These are phyloP conservation scores for Chenopodium album DNA, from an alignment of 148 eudicot genomes.

Conservation along the genomic window DNA sequence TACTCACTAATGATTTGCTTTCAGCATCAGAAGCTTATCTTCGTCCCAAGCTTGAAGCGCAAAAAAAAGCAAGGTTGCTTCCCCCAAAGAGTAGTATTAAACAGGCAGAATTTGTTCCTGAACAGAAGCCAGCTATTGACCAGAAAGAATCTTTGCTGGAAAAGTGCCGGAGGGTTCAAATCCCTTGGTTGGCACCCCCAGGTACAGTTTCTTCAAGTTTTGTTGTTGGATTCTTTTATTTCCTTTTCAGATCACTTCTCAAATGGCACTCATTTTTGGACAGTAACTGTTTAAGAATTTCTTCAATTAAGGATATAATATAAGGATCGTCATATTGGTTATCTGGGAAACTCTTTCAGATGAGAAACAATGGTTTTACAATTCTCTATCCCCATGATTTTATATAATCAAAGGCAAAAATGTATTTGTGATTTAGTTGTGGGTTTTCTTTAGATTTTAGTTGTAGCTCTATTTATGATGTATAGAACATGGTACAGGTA, in stretches of 20 bases:
- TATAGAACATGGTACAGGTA: background rate
- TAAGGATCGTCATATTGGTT: slow-evolving; percentile 1
- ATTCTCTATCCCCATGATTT: background rate
- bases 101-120: slow-evolving; percentile 37
- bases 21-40: slow-evolving; percentile 49
- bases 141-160: slow-evolving; percentile 51
- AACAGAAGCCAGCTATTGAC: slow-evolving; percentile 36
- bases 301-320: background rate
- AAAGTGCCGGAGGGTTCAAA: slow-evolving; percentile 59
- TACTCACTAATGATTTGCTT: slow-evolving; percentile 41
- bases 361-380: background rate
- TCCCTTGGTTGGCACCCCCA: slow-evolving; percentile 83
- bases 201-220: slow-evolving; percentile 53
- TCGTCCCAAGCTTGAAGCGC: slow-evolving; percentile 59
- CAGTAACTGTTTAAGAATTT: slow-evolving; percentile 5
- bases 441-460: background rate
- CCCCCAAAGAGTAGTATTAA: slow-evolving; percentile 33
- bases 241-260: slow-evolving; percentile 29
- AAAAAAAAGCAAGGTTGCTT: slow-evolving; percentile 45
- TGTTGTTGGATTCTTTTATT: slow-evolving; percentile 23
- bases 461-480: background rate
- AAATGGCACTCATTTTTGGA: slow-evolving; percentile 13
- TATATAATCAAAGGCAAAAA: slow-evolving; percentile 12
- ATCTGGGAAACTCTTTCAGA: slow-evolving; percentile 2
- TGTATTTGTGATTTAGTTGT: background rate